These are phyloP conservation scores for Fusarium sp. DNA, from an alignment of 2,329 filamentous ascomycete genomes.

Conservation along the genomic window DNA sequence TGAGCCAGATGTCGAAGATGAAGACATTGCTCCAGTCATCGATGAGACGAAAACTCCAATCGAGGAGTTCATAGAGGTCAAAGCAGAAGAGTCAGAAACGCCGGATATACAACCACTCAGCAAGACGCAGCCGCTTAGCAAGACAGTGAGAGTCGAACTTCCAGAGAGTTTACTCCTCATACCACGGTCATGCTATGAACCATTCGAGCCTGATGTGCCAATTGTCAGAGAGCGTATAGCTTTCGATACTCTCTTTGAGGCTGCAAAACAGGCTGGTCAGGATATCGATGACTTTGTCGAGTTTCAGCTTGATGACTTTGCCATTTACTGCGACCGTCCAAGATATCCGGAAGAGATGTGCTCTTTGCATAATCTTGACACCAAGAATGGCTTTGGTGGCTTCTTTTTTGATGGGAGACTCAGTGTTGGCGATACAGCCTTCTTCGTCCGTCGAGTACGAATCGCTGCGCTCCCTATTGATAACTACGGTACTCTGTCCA, in stretches of 20 bases:
- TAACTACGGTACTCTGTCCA: constrained; percentile 63
- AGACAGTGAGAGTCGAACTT: constrained; percentile 39
- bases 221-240: constrained; percentile 38
- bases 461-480: constrained; percentile 70
- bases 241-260: constrained; percentile 13
- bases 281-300: constrained; percentile 51
- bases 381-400: constrained; percentile 43
- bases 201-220: constrained; percentile 43
- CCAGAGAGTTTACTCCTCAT: constrained; percentile 42
- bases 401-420: constrained; percentile 70
- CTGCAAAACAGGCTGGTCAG: constrained; percentile 15
- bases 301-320: constrained; percentile 64
- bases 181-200: constrained; percentile 46
- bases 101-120: not conserved
- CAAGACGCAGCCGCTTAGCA: not conserved
- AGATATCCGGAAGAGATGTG: constrained; percentile 59
- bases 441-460: constrained; percentile 63
- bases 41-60: constrained; percentile 2
- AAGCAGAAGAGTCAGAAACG: not conserved
- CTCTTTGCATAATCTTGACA: constrained; percentile 61
- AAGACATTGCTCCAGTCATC: not conserved
- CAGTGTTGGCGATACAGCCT: constrained; percentile 50
- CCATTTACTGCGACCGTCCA: constrained; percentile 58
- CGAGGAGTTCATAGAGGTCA: not conserved
- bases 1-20: constrained; percentile 4